Conservation (phyloP, 306 rosid genomes). For the Acmispon strigosus region DNA sequence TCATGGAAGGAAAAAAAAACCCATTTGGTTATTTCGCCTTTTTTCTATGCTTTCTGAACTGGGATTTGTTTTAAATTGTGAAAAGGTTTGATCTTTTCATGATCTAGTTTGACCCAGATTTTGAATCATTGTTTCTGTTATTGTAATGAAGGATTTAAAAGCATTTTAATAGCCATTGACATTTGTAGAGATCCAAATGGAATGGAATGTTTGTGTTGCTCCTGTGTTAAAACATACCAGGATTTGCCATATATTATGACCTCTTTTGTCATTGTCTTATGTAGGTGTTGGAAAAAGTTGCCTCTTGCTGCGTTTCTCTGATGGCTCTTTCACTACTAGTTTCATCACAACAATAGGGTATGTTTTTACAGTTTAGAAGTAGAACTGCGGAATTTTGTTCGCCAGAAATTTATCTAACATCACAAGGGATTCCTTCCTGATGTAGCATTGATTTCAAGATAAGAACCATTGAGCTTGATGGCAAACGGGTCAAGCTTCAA, state of each 20-base stretch:
- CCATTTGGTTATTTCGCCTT: neutral
- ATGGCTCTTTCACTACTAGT: slow-evolving; percentile 95
- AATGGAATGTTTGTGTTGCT: neutral
- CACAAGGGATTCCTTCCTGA: slow-evolving; percentile 7
- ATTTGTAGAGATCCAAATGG: neutral
- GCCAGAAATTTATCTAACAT: slow-evolving; percentile 3
- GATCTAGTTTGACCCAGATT: slow-evolving; percentile 13
- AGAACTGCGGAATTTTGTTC: neutral
- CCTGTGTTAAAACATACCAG: neutral
- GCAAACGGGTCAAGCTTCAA: slow-evolving; percentile 90
- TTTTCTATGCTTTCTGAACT: neutral
- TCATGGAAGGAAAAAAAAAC: no score
- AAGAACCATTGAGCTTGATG: slow-evolving; percentile 97
- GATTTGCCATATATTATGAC: neutral
- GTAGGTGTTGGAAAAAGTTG: slow-evolving; percentile 99
- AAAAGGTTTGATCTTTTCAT: neutral
- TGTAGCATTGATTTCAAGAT: slow-evolving; percentile 94
- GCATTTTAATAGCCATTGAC: neutral
- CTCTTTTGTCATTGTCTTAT: neutral
- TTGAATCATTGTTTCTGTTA: neutral
- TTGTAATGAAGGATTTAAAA: neutral
- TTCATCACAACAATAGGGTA: slow-evolving; percentile 97
- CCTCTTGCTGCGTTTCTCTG: slow-evolving; percentile 94
- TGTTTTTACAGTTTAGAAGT: slow-evolving; percentile 16
- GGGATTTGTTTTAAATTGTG: neutral